phyloP scores from a whole-genome alignment of 495 filamentous ascomycete species.

The Aspergillus leporis region DNA sequence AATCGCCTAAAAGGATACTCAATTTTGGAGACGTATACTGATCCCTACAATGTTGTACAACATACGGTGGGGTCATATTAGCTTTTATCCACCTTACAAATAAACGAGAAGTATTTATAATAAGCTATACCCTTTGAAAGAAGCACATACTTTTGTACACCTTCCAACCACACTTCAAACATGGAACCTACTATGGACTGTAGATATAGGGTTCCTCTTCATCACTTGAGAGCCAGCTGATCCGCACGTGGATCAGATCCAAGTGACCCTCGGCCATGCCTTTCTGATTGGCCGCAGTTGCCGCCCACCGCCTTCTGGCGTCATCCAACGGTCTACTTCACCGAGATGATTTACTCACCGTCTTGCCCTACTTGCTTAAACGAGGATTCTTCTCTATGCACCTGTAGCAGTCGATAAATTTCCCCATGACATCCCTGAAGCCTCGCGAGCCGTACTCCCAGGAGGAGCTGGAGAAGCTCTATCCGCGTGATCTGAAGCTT shows the following conservation, averaged over 20 bases:
- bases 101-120: too few species aligned
- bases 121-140: too few species aligned
- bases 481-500: constrained; percentile 76
- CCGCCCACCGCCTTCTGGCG: constrained; percentile 19
- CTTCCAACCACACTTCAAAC: too few species aligned
- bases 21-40: too few species aligned
- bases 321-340: constrained; percentile 19
- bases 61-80: too few species aligned
- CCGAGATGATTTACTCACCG: background rate
- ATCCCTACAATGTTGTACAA: too few species aligned
- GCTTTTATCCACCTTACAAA: too few species aligned
- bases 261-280: background rate
- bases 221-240: background rate
- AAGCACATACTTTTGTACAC: too few species aligned
- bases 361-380: background rate
- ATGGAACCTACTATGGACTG: background rate
- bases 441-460: constrained; percentile 75
- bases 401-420: constrained; percentile 1
- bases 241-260: background rate
- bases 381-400: background rate
- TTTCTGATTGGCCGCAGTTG: constrained; percentile 17
- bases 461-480: constrained; percentile 79
- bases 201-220: background rate
- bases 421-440: constrained; percentile 72
- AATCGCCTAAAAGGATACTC: too few species aligned